Base-by-base conservation (phyloP, 495 filamentous ascomycete species). In the Penicillium goetzii region DNA sequence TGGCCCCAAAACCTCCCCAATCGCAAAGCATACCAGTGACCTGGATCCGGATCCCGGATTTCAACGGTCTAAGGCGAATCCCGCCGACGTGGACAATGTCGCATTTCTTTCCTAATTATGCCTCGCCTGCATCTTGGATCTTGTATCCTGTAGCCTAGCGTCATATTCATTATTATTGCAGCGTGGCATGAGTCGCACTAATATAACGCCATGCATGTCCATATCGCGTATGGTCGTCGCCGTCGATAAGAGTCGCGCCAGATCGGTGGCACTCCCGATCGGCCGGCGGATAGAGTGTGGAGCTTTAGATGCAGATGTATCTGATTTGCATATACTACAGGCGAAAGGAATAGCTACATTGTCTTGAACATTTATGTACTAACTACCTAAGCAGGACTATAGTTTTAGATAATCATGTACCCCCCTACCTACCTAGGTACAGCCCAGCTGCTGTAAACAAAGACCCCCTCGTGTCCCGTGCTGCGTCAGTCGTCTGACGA, bases 221-320 rank as follows among this genome's bases (percentile, higher is more conserved):
- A 8, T 30, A 51, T 51, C 47, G 47, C 47, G 47, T 25, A 51
- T 51, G 5, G 4, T 21, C 47, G 49, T 57, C 36, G 25, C 14
- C 2, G 2, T 38, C 53, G 59, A 65, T 62, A 62, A 66, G 55
- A 36, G 51, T 58, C 52, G 58, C 53, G 64, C 47, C 55, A 66
- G 64, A 66, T 66, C 59, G 55, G 38, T 45, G 54, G 54, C 55
- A 58, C 21, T 10, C 19, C 36, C 30, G 60, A 65, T 49, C 26
- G 23, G 52, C 34, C 23, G 33, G 32, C 45, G 49, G 28, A 51
- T 52, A 50, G 25, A 12, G 25, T 40, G 47, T 51, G 23, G 25
- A 51, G 15, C 26, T 28, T 30, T 26, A 14, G 14, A 25, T 51
- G 26, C 47, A 51, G 25, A 21, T 17, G 26, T 30, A 17, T 51